Conservation (phyloP, 129 eudicot species). For the Calendula officinalis region DNA sequence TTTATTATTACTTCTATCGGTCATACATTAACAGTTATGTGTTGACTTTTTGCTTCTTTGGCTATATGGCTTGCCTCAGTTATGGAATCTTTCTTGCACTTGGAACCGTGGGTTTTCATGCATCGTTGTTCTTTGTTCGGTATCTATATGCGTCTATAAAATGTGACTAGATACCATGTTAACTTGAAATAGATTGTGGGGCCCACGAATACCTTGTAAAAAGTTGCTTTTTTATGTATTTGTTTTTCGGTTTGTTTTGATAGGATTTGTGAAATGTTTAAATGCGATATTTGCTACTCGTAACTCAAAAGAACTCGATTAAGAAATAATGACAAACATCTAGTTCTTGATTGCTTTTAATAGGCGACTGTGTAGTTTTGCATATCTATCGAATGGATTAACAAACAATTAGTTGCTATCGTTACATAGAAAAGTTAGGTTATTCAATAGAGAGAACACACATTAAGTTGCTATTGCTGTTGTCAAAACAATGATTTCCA, state of each 20-base stretch:
- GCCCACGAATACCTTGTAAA: background rate
- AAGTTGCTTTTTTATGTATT: too few relatives aligned
- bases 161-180: background rate
- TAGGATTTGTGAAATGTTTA: background rate
- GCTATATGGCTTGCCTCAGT: slow-evolving; percentile 11
- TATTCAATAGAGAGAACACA: too few relatives aligned
- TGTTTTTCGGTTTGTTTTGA: background rate
- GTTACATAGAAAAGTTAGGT: too few relatives aligned
- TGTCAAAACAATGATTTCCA: background rate
- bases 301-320: too few relatives aligned
- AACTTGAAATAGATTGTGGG: background rate
- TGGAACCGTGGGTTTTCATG: slow-evolving; percentile 16
- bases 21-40: background rate
- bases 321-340: too few relatives aligned
- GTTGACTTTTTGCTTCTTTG: slow-evolving; percentile 1
- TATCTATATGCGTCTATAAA: slow-evolving; percentile 8
- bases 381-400: background rate
- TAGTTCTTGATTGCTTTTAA: background rate
- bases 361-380: background rate
- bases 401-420: background rate
- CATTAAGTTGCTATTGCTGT: background rate
- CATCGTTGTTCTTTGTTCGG: slow-evolving; percentile 16
- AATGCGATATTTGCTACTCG: background rate
- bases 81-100: slow-evolving; percentile 9
- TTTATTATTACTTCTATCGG: background rate